These are phyloP conservation scores for Daedalea quercina DNA, from an alignment of 768 basidiomycete genomes.

Conservation along the genomic window DNA sequence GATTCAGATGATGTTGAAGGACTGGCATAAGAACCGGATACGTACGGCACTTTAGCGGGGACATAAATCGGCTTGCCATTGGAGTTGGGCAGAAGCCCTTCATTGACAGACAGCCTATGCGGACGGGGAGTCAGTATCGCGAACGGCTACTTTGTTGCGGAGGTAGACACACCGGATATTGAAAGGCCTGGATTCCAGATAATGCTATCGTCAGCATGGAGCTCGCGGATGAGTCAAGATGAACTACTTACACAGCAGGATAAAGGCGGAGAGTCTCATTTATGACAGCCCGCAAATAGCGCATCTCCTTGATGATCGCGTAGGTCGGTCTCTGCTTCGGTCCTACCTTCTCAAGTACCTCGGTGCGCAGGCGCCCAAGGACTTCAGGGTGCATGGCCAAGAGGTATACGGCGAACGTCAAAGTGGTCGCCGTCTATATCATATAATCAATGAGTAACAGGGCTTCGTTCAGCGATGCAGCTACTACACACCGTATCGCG, in stretches of 20 bases:
- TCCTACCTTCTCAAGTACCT: constrained; percentile 26
- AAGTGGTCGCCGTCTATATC: constrained; percentile 25
- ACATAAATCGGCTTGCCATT: constrained; percentile 22
- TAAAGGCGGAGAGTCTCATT: constrained; percentile 38
- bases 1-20: constrained; percentile 20
- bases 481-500: neutral
- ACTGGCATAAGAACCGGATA: constrained; percentile 13
- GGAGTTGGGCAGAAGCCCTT: constrained; percentile 17
- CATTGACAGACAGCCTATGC: constrained; percentile 15
- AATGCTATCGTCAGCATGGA: neutral
- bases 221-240: neutral
- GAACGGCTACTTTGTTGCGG: neutral
- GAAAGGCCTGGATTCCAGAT: constrained; percentile 16
- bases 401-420: constrained; percentile 28
- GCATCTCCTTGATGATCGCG: constrained; percentile 28
- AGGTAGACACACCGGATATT: constrained; percentile 19
- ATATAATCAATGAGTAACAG: too few relatives aligned
- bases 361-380: constrained; percentile 24
- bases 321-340: constrained; percentile 22
- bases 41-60: constrained; percentile 21
- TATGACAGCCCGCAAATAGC: constrained; percentile 28
- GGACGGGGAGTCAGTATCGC: neutral
- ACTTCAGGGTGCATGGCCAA: constrained; percentile 26
- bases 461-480: too few relatives aligned
- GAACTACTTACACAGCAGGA: constrained; percentile 24